These are phyloP conservation scores for Yamadazyma ubonensis DNA, from an alignment of 805 yeast species.

Conservation along the genomic window DNA sequence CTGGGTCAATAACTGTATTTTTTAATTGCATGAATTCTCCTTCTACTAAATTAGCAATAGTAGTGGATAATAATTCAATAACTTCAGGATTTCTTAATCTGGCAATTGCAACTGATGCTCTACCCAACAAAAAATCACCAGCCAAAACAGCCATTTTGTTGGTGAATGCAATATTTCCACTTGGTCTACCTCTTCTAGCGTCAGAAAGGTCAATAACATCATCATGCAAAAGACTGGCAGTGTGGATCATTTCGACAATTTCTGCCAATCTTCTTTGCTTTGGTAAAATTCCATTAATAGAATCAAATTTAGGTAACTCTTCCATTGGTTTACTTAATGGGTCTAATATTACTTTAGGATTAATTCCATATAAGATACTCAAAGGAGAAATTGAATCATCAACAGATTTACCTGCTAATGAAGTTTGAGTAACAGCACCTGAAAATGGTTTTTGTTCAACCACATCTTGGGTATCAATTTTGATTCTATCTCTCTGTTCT, in stretches of 20 bases:
- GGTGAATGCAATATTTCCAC: conserved; percentile 90
- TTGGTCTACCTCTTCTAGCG: conserved; percentile 83
- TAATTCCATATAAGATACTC: conserved; percentile 81
- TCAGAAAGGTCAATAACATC: conserved; percentile 93
- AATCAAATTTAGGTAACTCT: conserved; percentile 56
- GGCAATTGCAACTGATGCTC: conserved; percentile 95
- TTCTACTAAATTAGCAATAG: conserved; percentile 95
- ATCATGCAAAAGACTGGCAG: conserved; percentile 92
- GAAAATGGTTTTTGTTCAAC: conserved; percentile 61
- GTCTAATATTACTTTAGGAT: conserved; percentile 76
- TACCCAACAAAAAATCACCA: conserved; percentile 91
- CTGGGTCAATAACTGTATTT: conserved; percentile 66
- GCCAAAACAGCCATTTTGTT: conserved; percentile 97
- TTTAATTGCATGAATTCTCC: conserved; percentile 99
- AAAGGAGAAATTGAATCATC: conserved; percentile 75
- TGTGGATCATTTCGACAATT: conserved; percentile 97
- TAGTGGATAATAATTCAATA: conserved; percentile 89
- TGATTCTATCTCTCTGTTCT: conserved; percentile 60
- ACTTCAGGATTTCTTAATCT: conserved; percentile 95
- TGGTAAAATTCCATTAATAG: conserved; percentile 78
- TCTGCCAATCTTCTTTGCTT: conserved; percentile 95
- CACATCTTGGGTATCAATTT: conserved; percentile 63
- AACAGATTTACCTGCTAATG: conserved; percentile 60
- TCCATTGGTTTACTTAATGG: conserved; percentile 83
- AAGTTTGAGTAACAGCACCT: conserved; percentile 54